Percentiles rank a stretch among this genome's conserved stretches.
These are phyloP conservation scores for Ganoderma lucidum DNA, from an alignment of 1,284 basidiomycete genomes.

Conservation along the genomic window DNA sequence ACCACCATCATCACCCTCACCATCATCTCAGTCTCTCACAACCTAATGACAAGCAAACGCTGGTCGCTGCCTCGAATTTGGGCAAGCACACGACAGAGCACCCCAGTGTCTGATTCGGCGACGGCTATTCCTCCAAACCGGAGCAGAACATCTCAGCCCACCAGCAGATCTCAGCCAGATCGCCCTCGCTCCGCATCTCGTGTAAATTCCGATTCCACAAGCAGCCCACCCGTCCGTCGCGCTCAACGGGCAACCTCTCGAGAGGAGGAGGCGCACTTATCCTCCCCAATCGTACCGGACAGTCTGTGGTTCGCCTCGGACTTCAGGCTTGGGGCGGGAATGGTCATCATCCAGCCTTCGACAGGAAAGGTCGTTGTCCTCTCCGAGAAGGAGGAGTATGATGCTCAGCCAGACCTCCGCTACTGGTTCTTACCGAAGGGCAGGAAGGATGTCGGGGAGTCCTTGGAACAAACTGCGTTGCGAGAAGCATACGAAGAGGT, in stretches of 20 bases:
- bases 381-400: constrained; percentile 37
- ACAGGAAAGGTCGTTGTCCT: constrained; percentile 52
- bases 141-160: neutral
- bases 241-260: neutral
- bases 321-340: constrained; percentile 65
- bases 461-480: constrained; percentile 61
- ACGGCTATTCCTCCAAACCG: neutral
- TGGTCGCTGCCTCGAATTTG: neutral
- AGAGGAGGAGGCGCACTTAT: constrained; percentile 22
- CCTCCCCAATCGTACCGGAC: constrained; percentile 45
- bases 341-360: constrained; percentile 64
- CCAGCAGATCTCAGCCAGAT: neutral
- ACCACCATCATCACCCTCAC: neutral
- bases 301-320: constrained; percentile 55
- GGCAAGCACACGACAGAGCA: neutral
- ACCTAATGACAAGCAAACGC: neutral
- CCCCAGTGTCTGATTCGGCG: neutral
- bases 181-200: neutral
- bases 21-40: neutral
- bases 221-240: neutral
- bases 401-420: neutral
- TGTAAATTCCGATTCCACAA: neutral
- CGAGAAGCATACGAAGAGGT: constrained; percentile 75
- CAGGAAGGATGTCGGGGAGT: constrained; percentile 69
- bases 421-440: constrained; percentile 67